A percentile compares a stretch with the other conserved stretches of the same genome.
Conservation (phyloP, 495 filamentous ascomycete genomes). For the Aspergillus sparsus region DNA sequence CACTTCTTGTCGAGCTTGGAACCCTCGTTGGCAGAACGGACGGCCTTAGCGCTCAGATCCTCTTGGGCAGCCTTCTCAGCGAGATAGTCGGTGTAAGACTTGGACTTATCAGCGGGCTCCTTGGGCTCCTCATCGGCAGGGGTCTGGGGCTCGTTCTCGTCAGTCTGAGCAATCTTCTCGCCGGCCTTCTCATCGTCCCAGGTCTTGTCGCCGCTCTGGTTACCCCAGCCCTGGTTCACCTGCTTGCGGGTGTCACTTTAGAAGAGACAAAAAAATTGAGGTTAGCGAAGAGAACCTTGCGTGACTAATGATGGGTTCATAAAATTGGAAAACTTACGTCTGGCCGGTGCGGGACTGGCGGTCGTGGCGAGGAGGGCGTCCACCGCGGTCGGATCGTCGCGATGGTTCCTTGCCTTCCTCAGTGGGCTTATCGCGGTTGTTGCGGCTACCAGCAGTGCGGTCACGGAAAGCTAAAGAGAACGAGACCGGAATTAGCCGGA, state of each 20-base stretch:
- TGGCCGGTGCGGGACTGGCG: conserved; percentile 75
- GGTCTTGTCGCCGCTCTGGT: conserved; percentile 72
- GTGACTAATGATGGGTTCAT: background rate
- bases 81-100: conserved; percentile 84
- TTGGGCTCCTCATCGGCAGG: conserved; percentile 43
- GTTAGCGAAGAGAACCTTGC: background rate
- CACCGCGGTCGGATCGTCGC: conserved; percentile 55
- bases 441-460: conserved; percentile 75
- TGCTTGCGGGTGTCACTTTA: conserved; percentile 87
- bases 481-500: conserved; percentile 19
- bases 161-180: conserved; percentile 79
- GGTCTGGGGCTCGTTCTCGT: conserved; percentile 64
- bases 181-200: conserved; percentile 86
- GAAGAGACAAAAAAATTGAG: background rate
- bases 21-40: conserved; percentile 90
- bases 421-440: conserved; percentile 79
- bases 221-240: conserved; percentile 87
- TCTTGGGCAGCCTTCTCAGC: conserved; percentile 81
- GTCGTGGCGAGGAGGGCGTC: conserved; percentile 67
- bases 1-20: conserved; percentile 85
- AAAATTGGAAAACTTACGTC: conserved; percentile 54
- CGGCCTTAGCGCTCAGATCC: conserved; percentile 68
- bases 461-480: conserved; percentile 77
- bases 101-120: conserved; percentile 84
- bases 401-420: conserved; percentile 64